Evolutionary conservation across 1,284 basidiomycete species (phyloP).

Genomic region (Nidula niveotomentosa): DNA sequence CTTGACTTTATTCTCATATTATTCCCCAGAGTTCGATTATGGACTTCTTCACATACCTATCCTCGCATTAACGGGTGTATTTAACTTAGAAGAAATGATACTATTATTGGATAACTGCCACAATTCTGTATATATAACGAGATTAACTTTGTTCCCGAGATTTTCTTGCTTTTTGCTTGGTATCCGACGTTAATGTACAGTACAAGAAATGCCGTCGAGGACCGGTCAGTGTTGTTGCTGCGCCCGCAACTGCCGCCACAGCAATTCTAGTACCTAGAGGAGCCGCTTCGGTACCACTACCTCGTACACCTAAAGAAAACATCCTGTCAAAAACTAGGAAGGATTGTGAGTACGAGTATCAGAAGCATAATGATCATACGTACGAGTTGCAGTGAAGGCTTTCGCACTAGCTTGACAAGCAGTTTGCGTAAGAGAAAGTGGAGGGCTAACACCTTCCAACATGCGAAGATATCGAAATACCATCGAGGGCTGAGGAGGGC

Average conservation of each 20-base stretch:
- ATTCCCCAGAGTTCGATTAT: too few relatives aligned
- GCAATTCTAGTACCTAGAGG: slow-evolving; percentile 63
- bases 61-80: slow-evolving; percentile 12
- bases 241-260: slow-evolving; percentile 57
- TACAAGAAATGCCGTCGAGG: slow-evolving; percentile 81
- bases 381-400: slow-evolving; percentile 80
- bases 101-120: background rate
- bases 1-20: background rate
- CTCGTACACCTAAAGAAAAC: slow-evolving; percentile 82
- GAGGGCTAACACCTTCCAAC: slow-evolving; percentile 80
- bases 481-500: slow-evolving; percentile 86
- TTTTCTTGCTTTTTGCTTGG: slow-evolving; percentile 34
- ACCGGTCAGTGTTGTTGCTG: slow-evolving; percentile 42
- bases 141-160: slow-evolving; percentile 25
- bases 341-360: slow-evolving; percentile 1
- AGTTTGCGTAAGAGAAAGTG: slow-evolving; percentile 77
- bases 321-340: slow-evolving; percentile 84
- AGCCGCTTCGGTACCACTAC: slow-evolving; percentile 61
- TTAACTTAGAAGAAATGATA: slow-evolving; percentile 3
- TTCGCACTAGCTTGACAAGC: slow-evolving; percentile 88
- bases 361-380: slow-evolving; percentile 24
- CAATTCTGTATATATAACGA: slow-evolving; percentile 2
- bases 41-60: too few relatives aligned
- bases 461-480: slow-evolving; percentile 85
- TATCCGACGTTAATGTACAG: slow-evolving; percentile 65